These are phyloP conservation scores for Volvox africanus DNA, from an alignment of 139 green algal genomes.

Conservation along the genomic window DNA sequence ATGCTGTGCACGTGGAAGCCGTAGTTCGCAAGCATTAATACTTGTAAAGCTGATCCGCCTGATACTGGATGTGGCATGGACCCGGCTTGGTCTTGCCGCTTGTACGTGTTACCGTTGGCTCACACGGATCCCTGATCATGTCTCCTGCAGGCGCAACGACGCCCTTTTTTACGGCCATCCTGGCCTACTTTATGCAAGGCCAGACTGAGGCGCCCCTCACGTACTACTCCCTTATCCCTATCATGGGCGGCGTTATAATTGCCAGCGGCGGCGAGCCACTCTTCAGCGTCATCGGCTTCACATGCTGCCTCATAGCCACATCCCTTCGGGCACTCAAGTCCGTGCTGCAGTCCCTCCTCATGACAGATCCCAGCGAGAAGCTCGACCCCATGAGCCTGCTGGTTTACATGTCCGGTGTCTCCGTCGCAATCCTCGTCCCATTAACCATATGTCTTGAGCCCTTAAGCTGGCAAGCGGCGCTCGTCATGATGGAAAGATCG, in stretches of 20 bases:
- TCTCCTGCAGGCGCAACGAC: constrained; percentile 85
- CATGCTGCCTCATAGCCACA: constrained; percentile 47
- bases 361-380: constrained; percentile 44
- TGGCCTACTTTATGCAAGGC: constrained; percentile 76
- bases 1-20: no score
- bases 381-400: constrained; percentile 93
- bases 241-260: constrained; percentile 90
- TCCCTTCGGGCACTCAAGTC: constrained; percentile 79
- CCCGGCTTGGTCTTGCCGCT: no score
- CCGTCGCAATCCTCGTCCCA: constrained; percentile 81
- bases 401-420: constrained; percentile 92
- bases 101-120: no score
- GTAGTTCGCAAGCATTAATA: no score
- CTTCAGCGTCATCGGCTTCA: constrained; percentile 92
- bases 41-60: no score
- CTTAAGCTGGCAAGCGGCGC: constrained; percentile 3
- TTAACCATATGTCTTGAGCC: constrained; percentile 83
- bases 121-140: no score
- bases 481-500: constrained; percentile 6
- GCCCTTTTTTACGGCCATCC: constrained; percentile 94
- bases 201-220: constrained; percentile 73
- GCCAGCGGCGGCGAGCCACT: constrained; percentile 88
- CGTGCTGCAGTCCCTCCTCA: constrained; percentile 81
- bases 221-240: constrained; percentile 91
- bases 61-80: no score